Evolutionary conservation across 768 basidiomycete genomes (phyloP).

Genomic region (Hericium rajendrae): DNA sequence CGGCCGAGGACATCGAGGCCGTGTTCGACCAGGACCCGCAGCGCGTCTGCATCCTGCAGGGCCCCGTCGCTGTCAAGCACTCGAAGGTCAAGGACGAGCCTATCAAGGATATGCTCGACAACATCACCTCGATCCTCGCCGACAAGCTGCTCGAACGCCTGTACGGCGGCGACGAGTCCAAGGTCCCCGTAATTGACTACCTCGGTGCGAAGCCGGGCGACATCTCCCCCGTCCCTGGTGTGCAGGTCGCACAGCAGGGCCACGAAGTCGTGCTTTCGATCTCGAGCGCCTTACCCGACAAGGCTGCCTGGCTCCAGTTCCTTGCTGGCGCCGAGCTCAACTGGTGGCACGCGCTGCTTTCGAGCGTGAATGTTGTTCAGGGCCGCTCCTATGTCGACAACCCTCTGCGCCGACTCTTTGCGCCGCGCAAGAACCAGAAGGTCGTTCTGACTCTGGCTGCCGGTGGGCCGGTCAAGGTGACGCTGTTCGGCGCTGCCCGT

Average conservation of each 20-base stretch:
- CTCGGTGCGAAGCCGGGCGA: slow-evolving; percentile 45
- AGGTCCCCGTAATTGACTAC: slow-evolving; percentile 79
- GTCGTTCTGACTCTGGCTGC: slow-evolving; percentile 46
- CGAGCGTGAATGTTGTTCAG: slow-evolving; percentile 77
- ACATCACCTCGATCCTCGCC: slow-evolving; percentile 72
- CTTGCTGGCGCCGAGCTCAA: slow-evolving; percentile 73
- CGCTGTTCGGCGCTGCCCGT: slow-evolving; percentile 69
- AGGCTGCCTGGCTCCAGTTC: slow-evolving; percentile 70
- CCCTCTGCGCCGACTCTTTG: slow-evolving; percentile 78
- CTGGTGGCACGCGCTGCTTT: slow-evolving; percentile 83
- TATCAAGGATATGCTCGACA: slow-evolving; percentile 84
- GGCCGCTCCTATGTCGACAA: slow-evolving; percentile 82
- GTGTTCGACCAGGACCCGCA: slow-evolving; percentile 99
- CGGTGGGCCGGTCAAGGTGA: slow-evolving; percentile 46
- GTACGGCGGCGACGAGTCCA: slow-evolving; percentile 66
- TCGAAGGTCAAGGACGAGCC: slow-evolving; percentile 87
- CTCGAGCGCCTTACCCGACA: slow-evolving; percentile 43
- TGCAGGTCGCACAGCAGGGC: slow-evolving; percentile 32
- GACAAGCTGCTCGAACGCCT: slow-evolving; percentile 67
- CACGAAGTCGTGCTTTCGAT: slow-evolving; percentile 42
- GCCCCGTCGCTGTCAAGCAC: slow-evolving; percentile 89
- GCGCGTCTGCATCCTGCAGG: slow-evolving; percentile 94
- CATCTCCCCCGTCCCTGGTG: slow-evolving; percentile 31
- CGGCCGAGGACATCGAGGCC: slow-evolving; percentile 95
- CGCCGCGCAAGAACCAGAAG: slow-evolving; percentile 72